Evolutionary conservation across 208 protist species (phyloP), one percentile per base, ranked within the genome.

Genomic region (Acanthamoeba comandoni): DNA sequence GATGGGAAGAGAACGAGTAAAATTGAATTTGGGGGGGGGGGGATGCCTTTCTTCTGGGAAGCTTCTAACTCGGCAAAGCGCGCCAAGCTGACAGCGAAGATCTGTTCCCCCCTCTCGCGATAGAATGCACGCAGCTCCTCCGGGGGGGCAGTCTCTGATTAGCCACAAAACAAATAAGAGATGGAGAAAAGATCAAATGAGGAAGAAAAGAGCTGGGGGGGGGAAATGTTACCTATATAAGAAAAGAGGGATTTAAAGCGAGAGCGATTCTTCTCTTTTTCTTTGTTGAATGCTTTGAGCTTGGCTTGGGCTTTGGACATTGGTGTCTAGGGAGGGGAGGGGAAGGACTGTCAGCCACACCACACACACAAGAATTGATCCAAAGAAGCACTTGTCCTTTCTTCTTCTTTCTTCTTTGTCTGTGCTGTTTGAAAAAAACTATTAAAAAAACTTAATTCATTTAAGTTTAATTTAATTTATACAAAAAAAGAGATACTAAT

Each of bases 161-260:
- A 51, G 60, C 19, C 19, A n/a, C n/a, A n/a, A n/a, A 43, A 43
- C 35, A 43, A 43, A 43, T 43, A 31, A 43, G 17, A 82, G 35
- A 31, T 26, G 11, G 55, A 19, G 29, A 77, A 77, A 17, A 77
- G 35, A 43, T 43, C 2, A 8, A 49, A 13, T 11, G 7, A 49
- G 69, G 67, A 77, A 53, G 26, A 35, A 17, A 8, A 22, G 13
- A n/a, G n/a, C n/a, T n/a, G n/a, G n/a, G 49, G 71, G 15, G 73
- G 51, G 5, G 51, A 43, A 43, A 43, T 43, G 35, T n/a, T 5
- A 82, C 73, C 73, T 49, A 84, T 62, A 55, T 65, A 84, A 15
- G 73, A 60, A 19, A 64, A 22, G n/a, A 84, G 73, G 17, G 73
- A 84, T 26, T 84, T 84, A 55, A 84, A 84, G 19, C 73, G 73